Percentiles rank a stretch among this genome's conserved stretches.
These are phyloP conservation scores for Fagus sylvatica DNA, from an alignment of 306 rosid genomes.

Conservation along the genomic window DNA sequence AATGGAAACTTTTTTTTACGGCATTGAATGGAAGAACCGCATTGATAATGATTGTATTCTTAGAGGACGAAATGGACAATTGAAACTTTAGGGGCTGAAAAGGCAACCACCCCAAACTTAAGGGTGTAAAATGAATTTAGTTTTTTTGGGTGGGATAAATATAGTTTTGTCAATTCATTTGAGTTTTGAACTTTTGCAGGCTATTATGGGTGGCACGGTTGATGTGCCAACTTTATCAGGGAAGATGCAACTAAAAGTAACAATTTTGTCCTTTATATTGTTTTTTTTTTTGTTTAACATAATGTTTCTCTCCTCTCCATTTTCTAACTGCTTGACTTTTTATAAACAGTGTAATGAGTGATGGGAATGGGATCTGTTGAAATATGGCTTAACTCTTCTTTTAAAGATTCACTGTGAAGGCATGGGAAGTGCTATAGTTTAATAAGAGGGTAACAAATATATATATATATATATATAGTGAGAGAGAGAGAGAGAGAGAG, in stretches of 20 bases:
- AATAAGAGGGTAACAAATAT: background rate
- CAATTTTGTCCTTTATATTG: conserved; percentile 22
- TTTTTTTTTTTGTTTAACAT: conserved; percentile 10
- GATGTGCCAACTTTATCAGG: conserved; percentile 90
- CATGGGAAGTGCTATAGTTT: background rate
- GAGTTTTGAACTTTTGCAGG: conserved; percentile 55
- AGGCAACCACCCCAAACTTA: no score
- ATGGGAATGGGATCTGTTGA: background rate
- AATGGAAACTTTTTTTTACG: no score
- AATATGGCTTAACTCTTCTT: background rate
- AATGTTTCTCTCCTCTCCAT: background rate
- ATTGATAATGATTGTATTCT: no score
- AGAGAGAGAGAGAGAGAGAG: no score
- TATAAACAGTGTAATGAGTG: background rate
- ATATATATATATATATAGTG: no score
- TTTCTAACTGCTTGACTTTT: background rate
- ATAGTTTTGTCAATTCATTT: conserved; percentile 8
- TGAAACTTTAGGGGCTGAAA: no score
- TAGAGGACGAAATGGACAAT: no score
- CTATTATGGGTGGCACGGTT: conserved; percentile 91
- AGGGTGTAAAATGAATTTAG: no score
- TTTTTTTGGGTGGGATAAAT: background rate
- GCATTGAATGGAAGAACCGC: no score
- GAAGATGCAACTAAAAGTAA: conserved; percentile 69
- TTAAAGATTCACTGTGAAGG: background rate